Base-by-base conservation (phyloP, 306 rosid species). In the Cucurbita pepo region DNA sequence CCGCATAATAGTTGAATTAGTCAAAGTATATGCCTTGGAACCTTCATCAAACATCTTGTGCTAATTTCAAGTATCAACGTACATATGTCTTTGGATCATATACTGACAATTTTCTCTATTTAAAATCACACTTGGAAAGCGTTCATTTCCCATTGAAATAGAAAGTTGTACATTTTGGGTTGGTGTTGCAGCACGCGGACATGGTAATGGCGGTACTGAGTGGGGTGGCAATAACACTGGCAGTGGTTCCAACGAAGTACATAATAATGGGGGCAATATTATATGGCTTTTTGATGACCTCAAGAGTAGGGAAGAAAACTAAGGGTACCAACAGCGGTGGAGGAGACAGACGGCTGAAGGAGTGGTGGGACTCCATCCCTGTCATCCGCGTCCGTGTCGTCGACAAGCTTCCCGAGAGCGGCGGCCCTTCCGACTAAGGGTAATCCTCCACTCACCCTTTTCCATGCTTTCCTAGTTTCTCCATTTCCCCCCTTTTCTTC, bases 361-460 rank as follows among this genome's bases (percentile, higher is more conserved):
- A 94, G 80, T 94, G 99, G 99, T 89, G 97, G 99, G 99, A 91
- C 59, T 84, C 96, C 6, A 91, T 94, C 71, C 97, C 99, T 10
- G 80, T 94, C 0, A 82, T 91, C 72, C 87, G 87, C 18, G 85
- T 94, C 41, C 88, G 85, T 18, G 81, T 93, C 15, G 96, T 83
- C 6, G 78, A 83, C 59, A 65, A n/a, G 5, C 61, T 71, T 37
- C 61, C 75, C 3, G 71, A 63, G 34, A 40, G n/a, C 0, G 34
- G n/a, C 44, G 0, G 22, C 43, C 56, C 56, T 15, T 69, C 73
- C 14, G 9, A 25, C 22, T 48, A 69, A 30, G 12, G 73, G 56
- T 69, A 67, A 67, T 18, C 10, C 55, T 47, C 11, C 18, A 43
- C 0, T 21, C 54, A 21, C 18, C 72, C 4, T 13, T 14, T 65